Evolutionary conservation across 164 flowering plant species (phyloP).

Genomic region (Vitis cinerea): DNA sequence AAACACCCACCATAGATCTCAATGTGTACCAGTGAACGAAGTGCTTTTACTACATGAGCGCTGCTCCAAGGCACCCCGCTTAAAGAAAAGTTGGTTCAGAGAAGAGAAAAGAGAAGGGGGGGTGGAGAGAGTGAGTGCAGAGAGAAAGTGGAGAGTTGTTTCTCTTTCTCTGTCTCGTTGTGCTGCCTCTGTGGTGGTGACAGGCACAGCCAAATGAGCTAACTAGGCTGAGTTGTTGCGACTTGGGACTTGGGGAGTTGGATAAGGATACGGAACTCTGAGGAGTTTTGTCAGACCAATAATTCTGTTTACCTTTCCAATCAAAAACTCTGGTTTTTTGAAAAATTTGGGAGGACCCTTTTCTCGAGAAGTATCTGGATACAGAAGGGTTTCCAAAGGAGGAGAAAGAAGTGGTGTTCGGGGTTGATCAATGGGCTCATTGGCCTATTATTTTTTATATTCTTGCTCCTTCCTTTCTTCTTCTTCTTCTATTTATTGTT

Average conservation of each 20-base stretch:
- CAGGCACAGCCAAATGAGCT: conserved; percentile 1
- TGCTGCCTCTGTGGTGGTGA: background rate
- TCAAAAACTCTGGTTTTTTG: conserved; percentile 1
- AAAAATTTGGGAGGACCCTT: background rate
- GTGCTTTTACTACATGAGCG: conserved; percentile 13
- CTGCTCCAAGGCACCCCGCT: conserved; percentile 10
- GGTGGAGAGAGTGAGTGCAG: no score
- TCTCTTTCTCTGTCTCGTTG: background rate
- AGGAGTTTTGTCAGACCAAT: conserved; percentile 24
- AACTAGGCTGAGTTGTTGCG: conserved; percentile 5
- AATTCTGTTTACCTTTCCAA: conserved; percentile 16
- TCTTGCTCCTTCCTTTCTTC: background rate
- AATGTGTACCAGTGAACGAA: conserved; percentile 10
- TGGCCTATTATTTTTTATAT: background rate
- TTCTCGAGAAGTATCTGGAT: background rate
- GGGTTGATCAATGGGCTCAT: background rate
- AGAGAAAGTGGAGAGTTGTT: no score
- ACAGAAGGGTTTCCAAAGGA: background rate
- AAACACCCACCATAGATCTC: conserved; percentile 19
- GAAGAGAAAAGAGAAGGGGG: conserved; percentile 5
- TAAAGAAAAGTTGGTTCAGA: conserved; percentile 7
- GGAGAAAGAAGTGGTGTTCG: conserved; percentile 1
- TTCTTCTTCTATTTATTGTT: no score
- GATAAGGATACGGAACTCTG: conserved; percentile 37
- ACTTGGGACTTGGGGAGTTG: background rate